phyloP scores from a whole-genome alignment of 305 asterid species.

The Nicotiana rustica region DNA sequence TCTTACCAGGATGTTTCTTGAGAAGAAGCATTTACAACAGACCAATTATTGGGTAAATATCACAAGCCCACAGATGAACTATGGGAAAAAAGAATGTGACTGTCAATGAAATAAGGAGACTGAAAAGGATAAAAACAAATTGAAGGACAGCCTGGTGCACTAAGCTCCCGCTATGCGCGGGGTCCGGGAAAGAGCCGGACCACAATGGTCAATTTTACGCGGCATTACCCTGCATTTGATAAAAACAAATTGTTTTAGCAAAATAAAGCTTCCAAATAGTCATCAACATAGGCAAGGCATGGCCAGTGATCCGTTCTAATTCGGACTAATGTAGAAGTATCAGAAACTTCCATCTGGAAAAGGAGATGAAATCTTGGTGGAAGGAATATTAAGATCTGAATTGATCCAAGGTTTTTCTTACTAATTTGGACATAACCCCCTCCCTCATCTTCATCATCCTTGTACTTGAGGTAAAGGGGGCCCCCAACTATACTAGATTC shows the following conservation, averaged over 20 bases:
- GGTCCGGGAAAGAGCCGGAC: too few species aligned
- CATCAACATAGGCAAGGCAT: constrained; percentile 93
- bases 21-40: constrained; percentile 19
- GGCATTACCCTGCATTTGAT: too few species aligned
- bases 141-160: too few species aligned
- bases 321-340: constrained; percentile 76
- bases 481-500: constrained; percentile 56
- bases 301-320: constrained; percentile 98
- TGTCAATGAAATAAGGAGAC: constrained; percentile 17
- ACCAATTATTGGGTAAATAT: constrained; percentile 25
- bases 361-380: constrained; percentile 96
- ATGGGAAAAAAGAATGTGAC: constrained; percentile 28
- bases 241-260: constrained; percentile 42
- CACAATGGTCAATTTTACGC: too few species aligned
- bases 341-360: constrained; percentile 84
- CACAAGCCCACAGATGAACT: constrained; percentile 27
- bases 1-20: neutral
- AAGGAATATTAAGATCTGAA: constrained; percentile 80
- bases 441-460: constrained; percentile 63
- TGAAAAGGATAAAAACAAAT: constrained; percentile 2
- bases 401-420: constrained; percentile 60
- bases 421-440: constrained; percentile 44
- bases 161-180: too few species aligned
- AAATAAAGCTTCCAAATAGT: constrained; percentile 86
- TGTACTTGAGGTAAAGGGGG: constrained; percentile 80